Percentiles rank a stretch among this genome's conserved stretches.
phyloP scores from a whole-genome alignment of 805 yeast genomes.

The Saturnispora sekii region DNA sequence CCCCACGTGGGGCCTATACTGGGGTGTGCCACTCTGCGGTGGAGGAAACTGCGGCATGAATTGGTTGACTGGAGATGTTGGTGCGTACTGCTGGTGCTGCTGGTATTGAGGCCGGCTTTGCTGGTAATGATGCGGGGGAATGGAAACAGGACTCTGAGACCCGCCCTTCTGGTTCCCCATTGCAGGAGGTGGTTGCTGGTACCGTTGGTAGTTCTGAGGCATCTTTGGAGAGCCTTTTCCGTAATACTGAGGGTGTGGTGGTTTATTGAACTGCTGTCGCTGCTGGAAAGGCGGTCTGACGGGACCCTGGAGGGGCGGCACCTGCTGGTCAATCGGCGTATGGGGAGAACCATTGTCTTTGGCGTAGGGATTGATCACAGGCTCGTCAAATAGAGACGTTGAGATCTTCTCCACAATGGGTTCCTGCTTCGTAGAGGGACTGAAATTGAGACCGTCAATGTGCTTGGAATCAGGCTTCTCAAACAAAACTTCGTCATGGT shows the following conservation, averaged over 20 bases:
- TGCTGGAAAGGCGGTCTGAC: slow-evolving; percentile 1
- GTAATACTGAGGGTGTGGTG: neutral
- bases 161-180: slow-evolving; percentile 2
- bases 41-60: slow-evolving; percentile 7
- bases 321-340: slow-evolving; percentile 12
- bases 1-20: neutral
- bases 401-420: neutral
- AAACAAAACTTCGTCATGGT: neutral
- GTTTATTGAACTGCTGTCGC: neutral
- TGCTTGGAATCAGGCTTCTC: neutral
- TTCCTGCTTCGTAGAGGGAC: slow-evolving; percentile 1
- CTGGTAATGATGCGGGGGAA: slow-evolving; percentile 12
- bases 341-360: slow-evolving; percentile 4
- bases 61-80: slow-evolving; percentile 10
- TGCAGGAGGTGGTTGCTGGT: slow-evolving; percentile 6
- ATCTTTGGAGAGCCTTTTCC: neutral
- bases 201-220: neutral
- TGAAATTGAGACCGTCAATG: slow-evolving; percentile 3
- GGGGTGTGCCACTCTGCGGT: no score
- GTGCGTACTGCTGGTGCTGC: slow-evolving; percentile 1
- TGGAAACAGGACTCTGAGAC: slow-evolving; percentile 2
- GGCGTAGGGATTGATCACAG: slow-evolving; percentile 12
- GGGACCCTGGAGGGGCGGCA: slow-evolving; percentile 6
- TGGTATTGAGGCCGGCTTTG: slow-evolving; percentile 11
- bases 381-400: slow-evolving; percentile 8